Conservation (phyloP, 495 filamentous ascomycete genomes). For the Articulospora tetracladia region DNA sequence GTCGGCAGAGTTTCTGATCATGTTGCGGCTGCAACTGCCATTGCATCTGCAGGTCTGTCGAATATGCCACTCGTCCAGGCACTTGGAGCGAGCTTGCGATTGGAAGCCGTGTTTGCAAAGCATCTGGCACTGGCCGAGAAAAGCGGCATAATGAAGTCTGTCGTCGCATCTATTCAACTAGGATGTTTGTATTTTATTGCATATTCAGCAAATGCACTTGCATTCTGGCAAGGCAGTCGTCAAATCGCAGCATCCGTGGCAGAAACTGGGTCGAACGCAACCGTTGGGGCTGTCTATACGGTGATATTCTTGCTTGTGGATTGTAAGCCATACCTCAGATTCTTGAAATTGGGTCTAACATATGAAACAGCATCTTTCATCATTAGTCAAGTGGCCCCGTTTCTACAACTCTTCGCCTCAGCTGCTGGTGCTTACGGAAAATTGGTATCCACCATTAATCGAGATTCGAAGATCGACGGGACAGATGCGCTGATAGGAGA, state of each 20-base stretch:
- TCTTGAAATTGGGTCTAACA: slow-evolving; percentile 41
- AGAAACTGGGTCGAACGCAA: slow-evolving; percentile 33
- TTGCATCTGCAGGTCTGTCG: slow-evolving; percentile 42
- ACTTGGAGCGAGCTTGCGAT: slow-evolving; percentile 36
- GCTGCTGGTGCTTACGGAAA: slow-evolving; percentile 51
- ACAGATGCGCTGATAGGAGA: too few relatives aligned
- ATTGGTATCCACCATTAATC: slow-evolving; percentile 48
- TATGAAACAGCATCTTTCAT: neutral
- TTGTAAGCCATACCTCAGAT: slow-evolving; percentile 47
- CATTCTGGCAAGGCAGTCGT: slow-evolving; percentile 60
- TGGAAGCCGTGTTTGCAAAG: slow-evolving; percentile 52
- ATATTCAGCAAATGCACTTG: slow-evolving; percentile 58
- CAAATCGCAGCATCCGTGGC: slow-evolving; percentile 48
- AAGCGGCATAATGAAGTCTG: slow-evolving; percentile 53
- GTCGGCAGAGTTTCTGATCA: slow-evolving; percentile 45
- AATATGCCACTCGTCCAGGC: slow-evolving; percentile 48
- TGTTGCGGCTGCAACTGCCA: slow-evolving; percentile 41
- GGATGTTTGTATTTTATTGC: slow-evolving; percentile 62
- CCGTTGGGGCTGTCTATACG: slow-evolving; percentile 57
- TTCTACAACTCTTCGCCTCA: slow-evolving; percentile 52
- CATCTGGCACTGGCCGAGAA: slow-evolving; percentile 42
- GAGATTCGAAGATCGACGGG: slow-evolving; percentile 46
- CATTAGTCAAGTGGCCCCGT: slow-evolving; percentile 59
- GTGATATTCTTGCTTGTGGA: slow-evolving; percentile 64
- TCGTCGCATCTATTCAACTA: slow-evolving; percentile 51